These are phyloP conservation scores for Lobosporangium transversale DNA, from an alignment of 192 early-diverging fungal genomes.

Conservation along the genomic window DNA sequence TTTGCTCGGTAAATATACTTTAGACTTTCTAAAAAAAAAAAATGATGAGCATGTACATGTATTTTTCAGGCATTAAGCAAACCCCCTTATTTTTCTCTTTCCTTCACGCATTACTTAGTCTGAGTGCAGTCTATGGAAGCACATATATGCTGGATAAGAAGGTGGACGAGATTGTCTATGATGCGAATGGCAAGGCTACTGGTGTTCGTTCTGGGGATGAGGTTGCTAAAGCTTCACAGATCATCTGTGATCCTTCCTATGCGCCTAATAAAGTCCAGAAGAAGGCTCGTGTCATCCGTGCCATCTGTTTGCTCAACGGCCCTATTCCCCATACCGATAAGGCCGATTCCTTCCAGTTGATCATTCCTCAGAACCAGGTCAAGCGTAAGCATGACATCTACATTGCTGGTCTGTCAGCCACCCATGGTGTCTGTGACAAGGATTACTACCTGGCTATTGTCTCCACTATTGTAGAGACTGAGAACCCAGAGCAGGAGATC, in stretches of 20 bases:
- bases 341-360: constrained; percentile 92
- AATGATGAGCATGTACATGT: no score
- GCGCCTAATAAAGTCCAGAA: constrained; percentile 83
- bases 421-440: constrained; percentile 93
- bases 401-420: constrained; percentile 86
- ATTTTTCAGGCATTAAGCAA: no score
- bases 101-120: constrained; percentile 53
- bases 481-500: constrained; percentile 90
- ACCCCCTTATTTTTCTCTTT: not conserved
- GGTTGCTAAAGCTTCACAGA: constrained; percentile 81
- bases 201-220: constrained; percentile 93
- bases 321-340: constrained; percentile 90
- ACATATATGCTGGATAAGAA: constrained; percentile 98
- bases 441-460: constrained; percentile 95
- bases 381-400: constrained; percentile 96
- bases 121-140: constrained; percentile 98
- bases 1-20: constrained; percentile 95
- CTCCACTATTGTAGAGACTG: constrained; percentile 94
- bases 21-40: no score
- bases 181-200: constrained; percentile 82
- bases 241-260: constrained; percentile 98
- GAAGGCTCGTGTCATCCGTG: constrained; percentile 89
- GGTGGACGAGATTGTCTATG: constrained; percentile 90
- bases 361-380: constrained; percentile 98
- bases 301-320: constrained; percentile 93